Evolutionary conservation across 352 stramenopile genomes (phyloP), one percentile per base, ranked within the genome.

Genomic region (Globisporangium irregulare): DNA sequence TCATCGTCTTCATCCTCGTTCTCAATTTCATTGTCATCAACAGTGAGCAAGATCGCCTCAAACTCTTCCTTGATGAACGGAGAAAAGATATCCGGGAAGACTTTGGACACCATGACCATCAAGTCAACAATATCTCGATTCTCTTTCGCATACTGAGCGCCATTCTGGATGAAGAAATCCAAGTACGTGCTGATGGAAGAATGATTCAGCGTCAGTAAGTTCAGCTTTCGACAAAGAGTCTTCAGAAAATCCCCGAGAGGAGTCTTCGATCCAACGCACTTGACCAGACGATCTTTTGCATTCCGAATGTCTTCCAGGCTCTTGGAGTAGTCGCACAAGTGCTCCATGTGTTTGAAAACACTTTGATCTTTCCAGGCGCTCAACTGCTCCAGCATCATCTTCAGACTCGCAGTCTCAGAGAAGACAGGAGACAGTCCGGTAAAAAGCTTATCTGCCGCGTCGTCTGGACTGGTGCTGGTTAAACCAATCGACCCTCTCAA

Each of bases 171-270:
- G 36, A 90, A 84, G n/a, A 77, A 85, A 14, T 74, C 64, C 36
- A 92, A 54, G 24, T 79, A 81, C 8, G 61, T 62, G 63, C 57
- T 62, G 10, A 90, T 62, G 0, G 71, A 81, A 50, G 60, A 54
- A 57, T 84, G 73, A 66, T 79, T 94, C 10, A 95, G 67, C 1
- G 87, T 93, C 25, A 93, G 66, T 25, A 92, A 62, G 20, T 87
- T 87, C 14, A 93, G 67, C 41, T 93, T 93, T 15, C 87, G 84
- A 58, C 87, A 95, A n/a, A 96, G 58, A 32, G 84, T 91, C 72
- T 94, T 95, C 32, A 94, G 24, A 29, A 93, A 92, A 8, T 91
- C 86, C 4, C 89, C 87, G 5, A 95, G 67, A 10, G 78, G 73
- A 1, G 81, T 85, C 71, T 96, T 96, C 0, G 89, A 92, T 6